Conservation (phyloP, 2,329 filamentous ascomycete species). For the Colletotrichum liaoningense region DNA sequence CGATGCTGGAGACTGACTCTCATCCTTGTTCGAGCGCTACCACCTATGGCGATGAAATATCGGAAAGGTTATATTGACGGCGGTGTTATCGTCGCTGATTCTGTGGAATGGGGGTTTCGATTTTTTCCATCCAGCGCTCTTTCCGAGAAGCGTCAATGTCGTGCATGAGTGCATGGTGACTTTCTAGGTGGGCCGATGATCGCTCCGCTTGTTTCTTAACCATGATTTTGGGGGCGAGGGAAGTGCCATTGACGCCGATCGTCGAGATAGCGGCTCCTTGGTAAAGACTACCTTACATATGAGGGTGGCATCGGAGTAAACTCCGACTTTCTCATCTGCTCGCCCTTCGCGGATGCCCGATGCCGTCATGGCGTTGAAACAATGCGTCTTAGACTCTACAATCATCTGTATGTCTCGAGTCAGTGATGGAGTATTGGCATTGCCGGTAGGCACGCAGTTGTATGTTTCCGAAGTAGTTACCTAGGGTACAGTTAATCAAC, state of each 20-base stretch:
- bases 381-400: no score
- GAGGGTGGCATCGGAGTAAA: neutral
- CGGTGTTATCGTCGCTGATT: neutral
- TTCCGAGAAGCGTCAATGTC: neutral
- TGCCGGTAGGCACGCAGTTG: no score
- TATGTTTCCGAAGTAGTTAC: no score
- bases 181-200: neutral
- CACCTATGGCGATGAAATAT: neutral
- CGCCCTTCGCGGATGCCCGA: neutral
- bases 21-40: constrained; percentile 8
- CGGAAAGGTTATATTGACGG: constrained; percentile 11
- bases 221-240: neutral
- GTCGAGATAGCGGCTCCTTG: neutral
- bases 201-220: neutral
- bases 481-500: no score
- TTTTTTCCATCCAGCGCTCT: neutral
- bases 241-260: neutral
- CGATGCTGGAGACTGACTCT: constrained; percentile 12
- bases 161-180: neutral
- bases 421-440: neutral
- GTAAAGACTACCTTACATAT: neutral
- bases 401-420: neutral
- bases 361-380: neutral
- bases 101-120: neutral
- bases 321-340: neutral